Conservation (phyloP, 2,329 filamentous ascomycete genomes). For the Fusarium euwallaceae region DNA sequence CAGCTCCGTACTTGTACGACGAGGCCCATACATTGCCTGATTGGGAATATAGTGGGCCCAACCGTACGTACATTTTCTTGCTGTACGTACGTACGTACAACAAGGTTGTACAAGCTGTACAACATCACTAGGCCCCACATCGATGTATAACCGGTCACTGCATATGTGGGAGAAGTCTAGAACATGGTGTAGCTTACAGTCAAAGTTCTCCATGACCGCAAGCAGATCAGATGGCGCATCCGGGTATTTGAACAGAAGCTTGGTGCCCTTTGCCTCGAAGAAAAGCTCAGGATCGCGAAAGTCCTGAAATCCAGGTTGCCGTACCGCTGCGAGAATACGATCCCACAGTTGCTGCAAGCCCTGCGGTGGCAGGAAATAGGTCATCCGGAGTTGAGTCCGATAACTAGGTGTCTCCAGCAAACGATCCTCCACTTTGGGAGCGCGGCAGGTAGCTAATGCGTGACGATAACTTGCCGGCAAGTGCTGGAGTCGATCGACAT, state of each 20-base stretch:
- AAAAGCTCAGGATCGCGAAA: constrained; percentile 16
- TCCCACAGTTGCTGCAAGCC: constrained; percentile 11
- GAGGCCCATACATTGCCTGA: not conserved
- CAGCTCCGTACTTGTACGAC: not conserved
- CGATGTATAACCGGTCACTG: not conserved
- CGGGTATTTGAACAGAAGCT: not conserved
- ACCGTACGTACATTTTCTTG: not conserved
- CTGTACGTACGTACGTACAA: not conserved
- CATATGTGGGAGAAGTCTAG: not conserved
- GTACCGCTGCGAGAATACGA: constrained; percentile 8
- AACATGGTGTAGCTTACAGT: not conserved
- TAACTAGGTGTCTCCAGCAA: constrained; percentile 16
- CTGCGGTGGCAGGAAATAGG: constrained; percentile 13
- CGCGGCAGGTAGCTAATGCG: constrained; percentile 18
- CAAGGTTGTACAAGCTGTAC: not conserved
- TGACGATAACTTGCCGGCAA: constrained; percentile 23
- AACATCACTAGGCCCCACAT: not conserved
- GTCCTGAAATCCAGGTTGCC: not conserved
- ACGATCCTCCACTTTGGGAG: constrained; percentile 2
- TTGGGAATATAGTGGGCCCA: not conserved
- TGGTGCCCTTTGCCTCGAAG: not conserved
- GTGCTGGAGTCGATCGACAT: constrained; percentile 16
- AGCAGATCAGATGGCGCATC: not conserved
- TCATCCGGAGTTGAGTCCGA: not conserved
- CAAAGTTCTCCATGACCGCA: not conserved